Evolutionary conservation across 2,329 filamentous ascomycete genomes (phyloP), one percentile per base, ranked within the genome.

Genomic region (Tolypocladium tropicale): DNA sequence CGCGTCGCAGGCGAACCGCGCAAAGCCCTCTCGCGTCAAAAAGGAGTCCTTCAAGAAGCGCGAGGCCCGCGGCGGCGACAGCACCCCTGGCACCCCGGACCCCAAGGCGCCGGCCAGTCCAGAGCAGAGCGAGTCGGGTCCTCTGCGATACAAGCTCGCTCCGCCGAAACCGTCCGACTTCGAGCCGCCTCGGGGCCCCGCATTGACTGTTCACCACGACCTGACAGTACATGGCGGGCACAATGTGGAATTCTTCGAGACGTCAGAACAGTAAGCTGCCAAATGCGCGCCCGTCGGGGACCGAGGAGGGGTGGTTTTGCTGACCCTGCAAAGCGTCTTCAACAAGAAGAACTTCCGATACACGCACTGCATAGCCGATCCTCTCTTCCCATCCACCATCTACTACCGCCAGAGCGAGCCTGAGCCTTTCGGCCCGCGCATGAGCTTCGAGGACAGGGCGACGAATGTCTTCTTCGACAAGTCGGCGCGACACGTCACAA

Each of bases 381-480:
- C 91, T 1, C 78, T 82, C 23, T 96, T 96, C 66, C 86, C 90
- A 7, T 90, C 91, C 60, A 91, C 85, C 60, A 83, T 95, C 65
- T 94, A 89, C 76, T 96, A 95, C 72, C 87, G 92, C 58, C 86
- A 90, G 62, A 94, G 90, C 48, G 94, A 97, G 67, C 83, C 89
- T 6, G 84, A 85, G 57, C 94, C 95, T 0, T 92, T 89, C 65
- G 84, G 86, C 34, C 82, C 94, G 5, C 86, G 91, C 56, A 86
- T 99, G 69, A 95, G 88, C 74, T 95, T 94, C 67, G 93, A 97
- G 69, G 94, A 99, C 72, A 87, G 89, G 36, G 89, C 93, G 36
- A 84, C 86, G 11, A 88, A 89, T 68, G 89, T 96, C 68, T 88
- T 87, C 66, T 90, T 96, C 67, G 87, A 91, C 65, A 82, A 83